These are phyloP conservation scores for Talaromyces sp. DNA, from an alignment of 2,329 filamentous ascomycete species.

Conservation along the genomic window DNA sequence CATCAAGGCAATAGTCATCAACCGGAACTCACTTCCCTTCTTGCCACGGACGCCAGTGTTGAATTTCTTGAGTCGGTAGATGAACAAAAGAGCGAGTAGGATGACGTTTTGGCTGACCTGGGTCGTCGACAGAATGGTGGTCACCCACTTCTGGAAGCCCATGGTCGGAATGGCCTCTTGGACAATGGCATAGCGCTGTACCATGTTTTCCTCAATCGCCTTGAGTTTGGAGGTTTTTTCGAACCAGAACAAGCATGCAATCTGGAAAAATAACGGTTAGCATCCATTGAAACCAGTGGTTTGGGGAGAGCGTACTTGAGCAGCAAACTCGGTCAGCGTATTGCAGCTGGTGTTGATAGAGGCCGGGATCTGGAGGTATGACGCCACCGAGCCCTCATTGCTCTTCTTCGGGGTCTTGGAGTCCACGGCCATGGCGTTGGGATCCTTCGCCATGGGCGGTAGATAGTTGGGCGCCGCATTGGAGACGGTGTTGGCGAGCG, in stretches of 20 bases:
- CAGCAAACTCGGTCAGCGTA: slow-evolving; percentile 75
- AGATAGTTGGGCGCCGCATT: slow-evolving; percentile 8
- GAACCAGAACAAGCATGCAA: slow-evolving; percentile 98
- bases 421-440: slow-evolving; percentile 17
- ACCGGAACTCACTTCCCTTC: slow-evolving; percentile 84
- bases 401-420: slow-evolving; percentile 23
- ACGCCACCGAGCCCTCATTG: slow-evolving; percentile 35
- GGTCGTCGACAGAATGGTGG: slow-evolving; percentile 83
- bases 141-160: slow-evolving; percentile 90
- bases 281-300: not conserved
- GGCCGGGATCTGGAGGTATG: slow-evolving; percentile 63
- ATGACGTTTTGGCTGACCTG: slow-evolving; percentile 97
- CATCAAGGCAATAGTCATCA: slow-evolving; percentile 94
- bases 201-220: slow-evolving; percentile 58
- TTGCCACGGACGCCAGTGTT: slow-evolving; percentile 88
- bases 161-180: slow-evolving; percentile 69
- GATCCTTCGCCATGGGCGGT: slow-evolving; percentile 18
- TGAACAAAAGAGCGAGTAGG: slow-evolving; percentile 80
- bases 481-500: slow-evolving; percentile 10
- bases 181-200: slow-evolving; percentile 52
- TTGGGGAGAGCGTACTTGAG: slow-evolving; percentile 53
- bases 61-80: slow-evolving; percentile 85
- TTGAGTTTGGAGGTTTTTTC: slow-evolving; percentile 77
- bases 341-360: slow-evolving; percentile 72
- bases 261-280: slow-evolving; percentile 45